These are phyloP conservation scores for Sonneratia alba DNA, from an alignment of 345 rosid genomes.

Conservation along the genomic window DNA sequence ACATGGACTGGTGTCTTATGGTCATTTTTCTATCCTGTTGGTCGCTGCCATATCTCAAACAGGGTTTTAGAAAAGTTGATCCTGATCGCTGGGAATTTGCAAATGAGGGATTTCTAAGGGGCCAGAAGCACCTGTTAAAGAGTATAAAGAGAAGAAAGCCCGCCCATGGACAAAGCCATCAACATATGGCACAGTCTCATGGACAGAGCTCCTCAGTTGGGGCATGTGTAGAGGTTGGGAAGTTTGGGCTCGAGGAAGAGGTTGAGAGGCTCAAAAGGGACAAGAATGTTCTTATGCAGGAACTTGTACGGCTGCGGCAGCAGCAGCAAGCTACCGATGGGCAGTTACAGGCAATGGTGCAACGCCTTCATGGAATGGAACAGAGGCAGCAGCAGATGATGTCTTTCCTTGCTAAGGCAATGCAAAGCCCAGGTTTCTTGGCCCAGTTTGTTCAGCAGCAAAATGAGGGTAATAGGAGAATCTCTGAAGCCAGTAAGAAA, in stretches of 20 bases:
- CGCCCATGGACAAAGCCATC: slow-evolving; percentile 57
- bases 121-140: slow-evolving; percentile 77
- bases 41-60: slow-evolving; percentile 15
- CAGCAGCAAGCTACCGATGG: slow-evolving; percentile 88
- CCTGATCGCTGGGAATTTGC: slow-evolving; percentile 99
- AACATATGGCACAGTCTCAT: slow-evolving; percentile 50
- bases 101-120: slow-evolving; percentile 19
- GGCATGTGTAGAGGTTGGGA: slow-evolving; percentile 97
- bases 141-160: slow-evolving; percentile 81
- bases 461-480: slow-evolving; percentile 67
- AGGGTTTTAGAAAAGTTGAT: slow-evolving; percentile 98
- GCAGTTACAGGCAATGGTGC: slow-evolving; percentile 80
- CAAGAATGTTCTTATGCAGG: slow-evolving; percentile 98
- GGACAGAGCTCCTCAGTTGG: slow-evolving; percentile 68
- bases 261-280: slow-evolving; percentile 28
- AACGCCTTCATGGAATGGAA: slow-evolving; percentile 97
- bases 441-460: slow-evolving; percentile 96
- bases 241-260: slow-evolving; percentile 96
- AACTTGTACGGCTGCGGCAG: slow-evolving; percentile 86
- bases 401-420: slow-evolving; percentile 63
- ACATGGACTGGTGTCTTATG: not conserved
- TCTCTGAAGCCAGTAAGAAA: slow-evolving; percentile 72
- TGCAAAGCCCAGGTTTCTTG: slow-evolving; percentile 86
- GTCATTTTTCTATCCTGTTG: not conserved
- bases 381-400: slow-evolving; percentile 51